These are phyloP conservation scores for Suhomyces xylopsoci DNA, from an alignment of 805 yeast species.

Conservation along the genomic window DNA sequence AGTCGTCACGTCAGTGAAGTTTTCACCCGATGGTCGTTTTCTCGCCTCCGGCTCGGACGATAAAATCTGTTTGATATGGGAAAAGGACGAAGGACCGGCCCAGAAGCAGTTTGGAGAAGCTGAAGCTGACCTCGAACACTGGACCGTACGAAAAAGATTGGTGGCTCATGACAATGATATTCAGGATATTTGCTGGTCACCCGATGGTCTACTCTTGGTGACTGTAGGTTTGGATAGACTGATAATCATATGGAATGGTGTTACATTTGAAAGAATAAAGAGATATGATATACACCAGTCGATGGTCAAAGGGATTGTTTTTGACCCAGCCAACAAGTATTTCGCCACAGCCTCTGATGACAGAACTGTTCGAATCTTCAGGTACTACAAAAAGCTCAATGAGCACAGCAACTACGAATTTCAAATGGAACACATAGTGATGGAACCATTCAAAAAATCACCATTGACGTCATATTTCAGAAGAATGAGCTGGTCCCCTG, in stretches of 20 bases:
- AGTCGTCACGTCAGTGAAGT: slow-evolving; percentile 89
- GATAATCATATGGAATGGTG: slow-evolving; percentile 90
- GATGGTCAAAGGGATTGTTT: slow-evolving; percentile 93
- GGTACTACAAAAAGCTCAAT: slow-evolving; percentile 66
- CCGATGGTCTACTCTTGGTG: slow-evolving; percentile 85
- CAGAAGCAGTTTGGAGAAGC: slow-evolving; percentile 65
- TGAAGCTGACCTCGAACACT: slow-evolving; percentile 76
- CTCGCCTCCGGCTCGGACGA: slow-evolving; percentile 96
- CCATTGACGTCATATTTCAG: slow-evolving; percentile 91
- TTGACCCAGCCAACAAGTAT: slow-evolving; percentile 97
- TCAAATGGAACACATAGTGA: slow-evolving; percentile 77
- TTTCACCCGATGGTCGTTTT: slow-evolving; percentile 88
- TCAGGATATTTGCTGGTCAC: slow-evolving; percentile 98
- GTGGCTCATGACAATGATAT: slow-evolving; percentile 98
- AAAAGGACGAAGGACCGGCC: slow-evolving; percentile 70
- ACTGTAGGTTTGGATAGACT: slow-evolving; percentile 94
- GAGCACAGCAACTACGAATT: slow-evolving; percentile 68
- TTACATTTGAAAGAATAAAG: slow-evolving; percentile 84
- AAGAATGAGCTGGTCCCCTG: slow-evolving; percentile 86
- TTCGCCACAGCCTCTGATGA: slow-evolving; percentile 98
- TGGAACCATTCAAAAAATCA: slow-evolving; percentile 82
- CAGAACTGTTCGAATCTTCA: slow-evolving; percentile 80
- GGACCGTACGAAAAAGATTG: slow-evolving; percentile 89
- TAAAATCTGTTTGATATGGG: slow-evolving; percentile 88
- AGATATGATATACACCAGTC: slow-evolving; percentile 91